These are phyloP conservation scores for Castanea mollissima DNA, from an alignment of 306 rosid genomes.

Conservation along the genomic window DNA sequence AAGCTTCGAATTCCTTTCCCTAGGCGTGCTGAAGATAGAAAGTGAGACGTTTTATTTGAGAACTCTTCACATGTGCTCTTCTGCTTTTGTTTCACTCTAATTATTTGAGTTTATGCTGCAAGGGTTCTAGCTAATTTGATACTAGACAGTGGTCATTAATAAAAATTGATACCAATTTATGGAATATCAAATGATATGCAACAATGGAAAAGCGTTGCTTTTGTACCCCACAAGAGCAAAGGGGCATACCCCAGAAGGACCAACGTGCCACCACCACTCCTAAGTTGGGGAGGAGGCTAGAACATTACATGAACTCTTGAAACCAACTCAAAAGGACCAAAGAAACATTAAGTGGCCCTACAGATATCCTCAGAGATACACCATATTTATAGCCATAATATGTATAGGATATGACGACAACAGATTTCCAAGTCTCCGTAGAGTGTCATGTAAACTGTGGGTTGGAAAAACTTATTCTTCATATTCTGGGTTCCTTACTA, in stretches of 20 bases:
- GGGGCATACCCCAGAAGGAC: too few relatives aligned
- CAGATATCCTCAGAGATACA: too few relatives aligned
- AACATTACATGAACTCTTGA: too few relatives aligned
- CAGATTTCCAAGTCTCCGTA: background rate
- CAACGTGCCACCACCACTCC: too few relatives aligned
- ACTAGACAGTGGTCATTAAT: background rate
- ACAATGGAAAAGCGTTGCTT: too few relatives aligned
- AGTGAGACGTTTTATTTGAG: slow-evolving; percentile 53
- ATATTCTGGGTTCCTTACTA: background rate
- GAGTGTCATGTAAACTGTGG: background rate
- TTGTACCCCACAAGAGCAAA: too few relatives aligned
- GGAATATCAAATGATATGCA: background rate
- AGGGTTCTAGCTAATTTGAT: background rate
- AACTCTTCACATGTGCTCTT: slow-evolving; percentile 5
- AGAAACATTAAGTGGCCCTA: too few relatives aligned
- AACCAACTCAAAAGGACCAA: too few relatives aligned
- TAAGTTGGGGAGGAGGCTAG: too few relatives aligned
- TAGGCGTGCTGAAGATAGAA: slow-evolving; percentile 82
- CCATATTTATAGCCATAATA: background rate
- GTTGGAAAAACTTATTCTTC: background rate
- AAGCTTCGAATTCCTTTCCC: slow-evolving; percentile 95
- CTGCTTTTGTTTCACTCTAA: slow-evolving; percentile 15
- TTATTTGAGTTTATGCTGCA: background rate
- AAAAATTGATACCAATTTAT: background rate
- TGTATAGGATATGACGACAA: background rate